phyloP scores from a whole-genome alignment of 1,139 yeast species.

The Hanseniaspora sp. region DNA sequence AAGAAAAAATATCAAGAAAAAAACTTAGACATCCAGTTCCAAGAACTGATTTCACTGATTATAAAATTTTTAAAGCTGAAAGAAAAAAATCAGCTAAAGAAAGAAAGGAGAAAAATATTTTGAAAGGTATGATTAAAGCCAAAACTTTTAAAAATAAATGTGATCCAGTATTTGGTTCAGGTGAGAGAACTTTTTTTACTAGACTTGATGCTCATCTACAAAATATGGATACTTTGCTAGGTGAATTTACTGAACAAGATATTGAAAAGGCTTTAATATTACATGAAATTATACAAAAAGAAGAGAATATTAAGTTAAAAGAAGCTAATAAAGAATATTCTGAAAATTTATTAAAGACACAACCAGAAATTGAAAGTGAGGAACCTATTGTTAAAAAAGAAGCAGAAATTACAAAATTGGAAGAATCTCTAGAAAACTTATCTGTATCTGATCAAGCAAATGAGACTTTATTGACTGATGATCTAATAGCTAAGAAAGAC shows the following conservation, averaged over 20 bases:
- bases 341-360: neutral
- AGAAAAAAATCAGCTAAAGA: conserved; percentile 1
- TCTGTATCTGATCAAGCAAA: neutral
- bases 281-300: conserved; percentile 45
- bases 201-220: conserved; percentile 56
- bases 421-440: neutral
- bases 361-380: neutral
- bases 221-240: conserved; percentile 50
- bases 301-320: conserved; percentile 20
- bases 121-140: conserved; percentile 10
- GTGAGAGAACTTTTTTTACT: conserved; percentile 54
- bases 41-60: neutral
- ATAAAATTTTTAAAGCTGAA: neutral
- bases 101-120: conserved; percentile 9
- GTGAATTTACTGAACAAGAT: conserved; percentile 50
- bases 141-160: conserved; percentile 25
- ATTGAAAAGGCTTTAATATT: conserved; percentile 70
- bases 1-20: neutral
- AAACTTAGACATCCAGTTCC: conserved; percentile 1
- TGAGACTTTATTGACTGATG: conserved; percentile 22
- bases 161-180: conserved; percentile 74
- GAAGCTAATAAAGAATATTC: conserved; percentile 4
- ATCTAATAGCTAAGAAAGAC: conserved; percentile 52
- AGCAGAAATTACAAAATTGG: neutral
- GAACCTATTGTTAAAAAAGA: neutral